Conservation (phyloP, 306 rosid genomes). For the Carpinus fangiana region DNA sequence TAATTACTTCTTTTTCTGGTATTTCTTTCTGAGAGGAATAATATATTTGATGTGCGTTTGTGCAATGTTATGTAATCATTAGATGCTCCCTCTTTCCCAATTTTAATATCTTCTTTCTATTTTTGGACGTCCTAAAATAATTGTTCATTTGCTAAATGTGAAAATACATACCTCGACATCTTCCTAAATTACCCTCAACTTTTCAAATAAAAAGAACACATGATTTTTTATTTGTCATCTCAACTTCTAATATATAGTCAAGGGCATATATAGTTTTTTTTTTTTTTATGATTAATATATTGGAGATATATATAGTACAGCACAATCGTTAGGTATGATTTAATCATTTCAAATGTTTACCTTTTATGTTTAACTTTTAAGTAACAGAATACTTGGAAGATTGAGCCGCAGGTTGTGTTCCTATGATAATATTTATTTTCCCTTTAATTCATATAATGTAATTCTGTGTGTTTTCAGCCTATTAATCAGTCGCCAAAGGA, state of each 20-base stretch:
- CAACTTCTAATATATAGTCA: not conserved
- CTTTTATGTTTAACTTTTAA: not conserved
- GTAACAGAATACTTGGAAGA: not conserved
- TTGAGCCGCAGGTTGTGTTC: not conserved
- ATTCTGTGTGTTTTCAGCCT: slow-evolving; percentile 51
- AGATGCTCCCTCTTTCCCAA: not conserved
- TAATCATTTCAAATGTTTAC: not conserved
- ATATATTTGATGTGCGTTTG: not conserved
- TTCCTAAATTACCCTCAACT: not conserved
- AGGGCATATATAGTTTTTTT: not conserved
- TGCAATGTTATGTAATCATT: not conserved
- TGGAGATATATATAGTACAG: no score
- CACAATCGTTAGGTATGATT: not conserved
- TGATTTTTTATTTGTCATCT: no score
- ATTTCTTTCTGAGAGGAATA: slow-evolving; percentile 4
- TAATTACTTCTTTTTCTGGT: not conserved
- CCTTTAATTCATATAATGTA: slow-evolving; percentile 19
- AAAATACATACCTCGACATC: not conserved
- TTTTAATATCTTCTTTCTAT: not conserved
- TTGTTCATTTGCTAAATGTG: not conserved
- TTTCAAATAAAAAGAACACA: no score
- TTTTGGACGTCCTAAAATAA: not conserved
- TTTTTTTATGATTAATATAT: not conserved
- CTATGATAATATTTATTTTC: slow-evolving; percentile 14
- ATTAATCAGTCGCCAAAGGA: slow-evolving; percentile 59